Evolutionary conservation across 1,284 basidiomycete species (phyloP), one percentile per base, ranked within the genome.

Genomic region (Ceratobasidium papillatum): DNA sequence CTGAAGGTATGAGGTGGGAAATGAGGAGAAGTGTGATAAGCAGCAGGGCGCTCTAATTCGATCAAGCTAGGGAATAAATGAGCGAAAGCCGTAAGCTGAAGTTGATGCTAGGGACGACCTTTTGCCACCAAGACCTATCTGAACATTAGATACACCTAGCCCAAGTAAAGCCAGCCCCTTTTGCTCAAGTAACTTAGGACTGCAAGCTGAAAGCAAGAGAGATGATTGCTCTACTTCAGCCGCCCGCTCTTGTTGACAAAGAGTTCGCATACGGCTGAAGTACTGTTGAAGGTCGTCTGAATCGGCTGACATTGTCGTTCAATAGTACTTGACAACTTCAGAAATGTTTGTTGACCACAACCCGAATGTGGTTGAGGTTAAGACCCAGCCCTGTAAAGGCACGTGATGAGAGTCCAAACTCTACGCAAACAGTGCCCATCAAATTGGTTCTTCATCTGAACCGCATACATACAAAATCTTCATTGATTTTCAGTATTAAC

Each of bases 1-100:
- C 95, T 88, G 78, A 98, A 89, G 0, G 89, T 91, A 83, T 98
- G 95, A 3, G 94, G 91, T 8, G 94, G 94, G 76, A 98, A 92
- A 0, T 87, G 77, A 0, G 89, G 84, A 30, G 84, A 88, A 0
- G 88, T 84, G 79, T 96, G 92, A 79, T 94, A 93, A 17, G 94
- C 94, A 4, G 89, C 83, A 0, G 95, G 93, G 75, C 94, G 85
- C 80, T 95, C 92, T 17, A 98, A 84, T 82, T 97, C 95, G 54
- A 98, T 87, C 69, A 98, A 83, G 73, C 94, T 96, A 78, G 38
- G 45, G 52, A 45, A 3, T 25, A 61, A 45, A 58, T 54, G 36
- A 52, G 54, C 43, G 34, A 17, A 59, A 30, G 5, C 14, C 12
- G 19, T 41, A 52, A 51, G 45, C 27, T 32, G 41, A 36, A 12